Conservation (phyloP, 768 basidiomycete genomes). For the Agaricus subrufescens region DNA sequence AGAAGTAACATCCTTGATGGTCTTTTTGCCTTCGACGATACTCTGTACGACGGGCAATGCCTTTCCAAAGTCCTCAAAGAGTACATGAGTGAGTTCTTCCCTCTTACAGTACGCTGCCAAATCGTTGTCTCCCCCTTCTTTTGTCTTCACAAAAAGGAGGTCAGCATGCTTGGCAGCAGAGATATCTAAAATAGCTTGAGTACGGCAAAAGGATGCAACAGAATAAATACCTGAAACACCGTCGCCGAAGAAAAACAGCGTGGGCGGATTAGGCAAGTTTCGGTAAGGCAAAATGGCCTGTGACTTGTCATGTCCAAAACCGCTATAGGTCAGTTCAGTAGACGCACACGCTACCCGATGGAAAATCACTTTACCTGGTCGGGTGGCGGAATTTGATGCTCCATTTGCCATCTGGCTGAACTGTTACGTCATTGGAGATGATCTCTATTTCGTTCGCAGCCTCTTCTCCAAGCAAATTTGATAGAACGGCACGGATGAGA, state of each 20-base stretch:
- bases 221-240: constrained; percentile 79
- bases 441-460: constrained; percentile 78
- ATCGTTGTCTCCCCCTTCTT: constrained; percentile 77
- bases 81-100: constrained; percentile 73
- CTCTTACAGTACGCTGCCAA: constrained; percentile 77
- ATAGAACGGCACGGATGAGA: constrained; percentile 87
- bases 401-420: constrained; percentile 67
- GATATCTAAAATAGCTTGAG: constrained; percentile 75
- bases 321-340: constrained; percentile 33
- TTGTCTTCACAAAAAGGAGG: constrained; percentile 89
- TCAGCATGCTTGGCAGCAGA: constrained; percentile 93
- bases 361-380: constrained; percentile 50
- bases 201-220: background rate
- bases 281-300: constrained; percentile 91
- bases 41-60: constrained; percentile 56
- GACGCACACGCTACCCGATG: background rate
- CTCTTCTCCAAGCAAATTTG: constrained; percentile 70
- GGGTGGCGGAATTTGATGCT: constrained; percentile 87
- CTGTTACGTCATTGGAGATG: constrained; percentile 85
- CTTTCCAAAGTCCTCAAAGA: constrained; percentile 68
- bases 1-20: constrained; percentile 43
- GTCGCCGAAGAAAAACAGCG: constrained; percentile 95
- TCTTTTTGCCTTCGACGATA: constrained; percentile 70
- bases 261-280: constrained; percentile 63
- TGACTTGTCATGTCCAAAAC: constrained; percentile 95